phyloP scores from a whole-genome alignment of 2,329 filamentous ascomycete genomes.

The Sporothrix phasma region DNA sequence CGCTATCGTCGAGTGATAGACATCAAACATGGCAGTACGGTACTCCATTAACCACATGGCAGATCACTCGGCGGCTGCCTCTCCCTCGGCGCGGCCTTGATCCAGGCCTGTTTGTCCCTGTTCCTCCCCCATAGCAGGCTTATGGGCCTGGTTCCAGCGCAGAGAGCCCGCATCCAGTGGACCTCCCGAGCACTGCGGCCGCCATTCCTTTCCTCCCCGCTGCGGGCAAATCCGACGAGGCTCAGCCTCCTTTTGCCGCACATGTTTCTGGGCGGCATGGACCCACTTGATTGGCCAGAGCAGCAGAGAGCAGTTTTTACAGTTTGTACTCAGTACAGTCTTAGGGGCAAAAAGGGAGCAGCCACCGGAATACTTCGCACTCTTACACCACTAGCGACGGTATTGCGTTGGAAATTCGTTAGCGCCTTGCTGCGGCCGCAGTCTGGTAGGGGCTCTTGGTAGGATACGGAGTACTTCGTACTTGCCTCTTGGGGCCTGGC shows the following conservation, averaged over 20 bases:
- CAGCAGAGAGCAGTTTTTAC: background rate
- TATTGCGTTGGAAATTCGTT: background rate
- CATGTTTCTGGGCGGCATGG: background rate
- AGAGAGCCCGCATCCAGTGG: background rate
- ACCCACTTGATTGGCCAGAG: background rate
- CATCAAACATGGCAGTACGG: background rate
- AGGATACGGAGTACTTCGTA: no score
- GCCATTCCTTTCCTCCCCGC: background rate
- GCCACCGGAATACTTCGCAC: no score
- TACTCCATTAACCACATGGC: background rate
- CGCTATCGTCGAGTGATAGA: background rate
- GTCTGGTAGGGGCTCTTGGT: background rate
- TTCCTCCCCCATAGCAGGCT: background rate
- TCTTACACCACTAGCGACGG: no score
- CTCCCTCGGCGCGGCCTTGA: background rate
- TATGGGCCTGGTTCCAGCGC: background rate
- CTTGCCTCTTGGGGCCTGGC: conserved; percentile 5
- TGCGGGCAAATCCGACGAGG: background rate
- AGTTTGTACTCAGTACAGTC: background rate
- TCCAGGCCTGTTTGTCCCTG: background rate
- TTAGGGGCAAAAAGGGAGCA: background rate
- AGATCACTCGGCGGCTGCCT: background rate
- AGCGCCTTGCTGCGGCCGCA: background rate
- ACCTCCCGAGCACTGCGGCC: no score
- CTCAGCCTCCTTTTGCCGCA: conserved; percentile 8